Evolutionary conservation across 345 rosid species (phyloP), one percentile per base, ranked within the genome.

Genomic region (Trapa bicornis): DNA sequence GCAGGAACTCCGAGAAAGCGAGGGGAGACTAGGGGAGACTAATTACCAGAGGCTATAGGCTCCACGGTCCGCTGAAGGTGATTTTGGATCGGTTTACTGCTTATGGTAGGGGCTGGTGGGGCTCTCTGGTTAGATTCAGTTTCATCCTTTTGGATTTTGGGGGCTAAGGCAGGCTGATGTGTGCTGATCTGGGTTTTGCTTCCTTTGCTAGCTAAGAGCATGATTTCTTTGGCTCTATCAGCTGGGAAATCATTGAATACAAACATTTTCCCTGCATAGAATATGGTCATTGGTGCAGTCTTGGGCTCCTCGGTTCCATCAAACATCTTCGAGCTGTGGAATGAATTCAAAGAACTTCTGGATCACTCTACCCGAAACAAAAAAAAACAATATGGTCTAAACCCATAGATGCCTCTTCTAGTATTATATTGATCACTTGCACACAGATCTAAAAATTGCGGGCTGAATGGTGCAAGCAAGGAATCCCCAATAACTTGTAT

Each of bases 161-260:
- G 58, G 38, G 29, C 63, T 36, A 70, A 38, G 43, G 50, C 15
- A 36, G 79, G 72, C 68, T 72, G 76, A 65, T 77, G 70, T 47
- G 72, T 64, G 67, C 65, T 69, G 72, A 42, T 73, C 66, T 54
- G 82, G 47, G 78, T 65, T 74, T 78, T 70, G 75, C 80, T 71
- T 62, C 84, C 88, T 69, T 71, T 75, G 80, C 80, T 74, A 0
- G 92, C 96, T 54, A 93, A 68, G 69, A 60, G 67, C 86, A 93
- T 84, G 68, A 93, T 73, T 74, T 93, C 86, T 71, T 84, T 86
- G 0, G 97, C 98, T 76, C 87, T 88, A 32, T 88, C 89, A 45
- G 88, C 86, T 2, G 94, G 84, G 54, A 90, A 84, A 67, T 88
- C 87, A 11, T 90, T 72, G 73, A 88, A 84, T 54, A 85, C 94